Evolutionary conservation across 306 rosid species (phyloP), one percentile per base, ranked within the genome.

Genomic region (Citrullus mucosospermus): DNA sequence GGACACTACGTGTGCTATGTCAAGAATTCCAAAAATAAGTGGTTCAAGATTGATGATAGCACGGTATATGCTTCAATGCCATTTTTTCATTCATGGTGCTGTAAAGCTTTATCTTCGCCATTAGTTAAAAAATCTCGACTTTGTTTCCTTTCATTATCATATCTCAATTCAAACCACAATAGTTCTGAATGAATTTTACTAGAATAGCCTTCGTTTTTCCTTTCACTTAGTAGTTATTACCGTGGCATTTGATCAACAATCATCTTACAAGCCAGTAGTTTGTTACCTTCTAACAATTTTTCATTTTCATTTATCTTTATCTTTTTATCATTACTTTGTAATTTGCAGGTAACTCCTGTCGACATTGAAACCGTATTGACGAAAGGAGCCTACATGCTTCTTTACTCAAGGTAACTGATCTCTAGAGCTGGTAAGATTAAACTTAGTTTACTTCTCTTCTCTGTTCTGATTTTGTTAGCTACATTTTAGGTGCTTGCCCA

Each of bases 1-100:
- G 99, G 99, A 80, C 99, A 96, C 84, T 96, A 96, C 12, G 98
- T 96, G 67, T 88, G 93, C 91, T 96, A 92, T 80, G 93, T 92
- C 78, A 96, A 90, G 90, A 96, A 87, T 80, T 79, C 81, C 48
- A 96, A 89, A 65, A 91, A 96, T 87, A 96, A 82, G 90, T 96
- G 99, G 99, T 96, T 96, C 92, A 91, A 92, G 92, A 85, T 88
- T 76, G 99, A 96, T 80, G 99, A 96, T 89, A 92, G 97, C 79
- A 86, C 77, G 86, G 99, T 92, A 87, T 77, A 78, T 4, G 28
- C 53, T 54, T 36, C 39, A 2, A 70, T 7, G 6, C 13, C 44
- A 10, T 51, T 53, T 48, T 32, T 22, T 78, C 46, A 15, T 66
- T 25, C 12, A 5, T 41, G 32, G 3, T 51, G 32, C 41, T 50